Evolutionary conservation across 202 grass and related monocot genomes (phyloP).

Genomic region (Tripidium arundinaceum): DNA sequence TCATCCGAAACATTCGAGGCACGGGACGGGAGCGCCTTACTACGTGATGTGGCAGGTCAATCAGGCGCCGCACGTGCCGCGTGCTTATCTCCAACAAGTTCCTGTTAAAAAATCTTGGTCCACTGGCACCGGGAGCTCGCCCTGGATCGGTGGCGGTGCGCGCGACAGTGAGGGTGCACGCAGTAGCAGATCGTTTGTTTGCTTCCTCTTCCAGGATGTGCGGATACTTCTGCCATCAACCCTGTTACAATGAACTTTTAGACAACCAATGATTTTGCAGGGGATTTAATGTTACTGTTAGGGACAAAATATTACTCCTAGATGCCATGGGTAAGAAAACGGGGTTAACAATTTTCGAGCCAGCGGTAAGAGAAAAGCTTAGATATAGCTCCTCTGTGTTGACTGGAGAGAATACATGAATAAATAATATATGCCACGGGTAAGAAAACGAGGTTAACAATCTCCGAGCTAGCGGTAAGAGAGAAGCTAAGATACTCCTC

Average conservation of each 20-base stretch:
- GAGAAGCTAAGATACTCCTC: too few relatives aligned
- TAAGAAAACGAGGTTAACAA: too few relatives aligned
- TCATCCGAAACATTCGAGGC: background rate
- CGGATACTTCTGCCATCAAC: background rate
- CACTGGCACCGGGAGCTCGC: background rate
- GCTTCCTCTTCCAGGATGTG: background rate
- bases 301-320: too few relatives aligned
- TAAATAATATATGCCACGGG: too few relatives aligned
- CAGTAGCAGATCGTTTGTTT: background rate
- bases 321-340: background rate
- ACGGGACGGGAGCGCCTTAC: background rate
- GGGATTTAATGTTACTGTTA: background rate
- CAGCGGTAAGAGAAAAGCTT: too few relatives aligned
- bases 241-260: background rate
- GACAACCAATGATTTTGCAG: background rate
- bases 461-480: too few relatives aligned
- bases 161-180: too few relatives aligned
- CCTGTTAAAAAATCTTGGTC: constrained; percentile 14
- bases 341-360: background rate
- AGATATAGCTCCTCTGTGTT: too few relatives aligned
- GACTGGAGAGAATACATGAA: too few relatives aligned
- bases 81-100: background rate
- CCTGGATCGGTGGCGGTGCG: background rate
- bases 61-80: background rate
- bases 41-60: background rate